Base-by-base conservation (phyloP, 352 stramenopile genomes). In the Globisporangium viniferum region DNA sequence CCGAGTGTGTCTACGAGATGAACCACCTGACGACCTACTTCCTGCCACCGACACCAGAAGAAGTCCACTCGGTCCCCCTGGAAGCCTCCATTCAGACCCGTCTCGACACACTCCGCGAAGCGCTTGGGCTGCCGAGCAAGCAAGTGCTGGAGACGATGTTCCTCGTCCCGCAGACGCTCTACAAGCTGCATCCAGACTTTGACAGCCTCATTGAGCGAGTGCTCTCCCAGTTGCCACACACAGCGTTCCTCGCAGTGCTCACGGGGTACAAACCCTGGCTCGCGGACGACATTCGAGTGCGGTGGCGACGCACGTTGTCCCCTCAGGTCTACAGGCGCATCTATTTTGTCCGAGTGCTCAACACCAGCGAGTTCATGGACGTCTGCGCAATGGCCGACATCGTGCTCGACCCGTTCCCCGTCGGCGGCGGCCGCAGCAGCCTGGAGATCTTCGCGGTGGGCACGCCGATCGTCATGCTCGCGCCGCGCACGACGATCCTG, bases 131-230 rank as follows among this genome's bases (percentile, higher is more conserved):
- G 9, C 75, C 75, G 2, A 31, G 51, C 3, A 58, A 59, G 7
- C 6, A 15, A 1, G 27, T 61, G 5, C 60, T 74, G 31, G 29
- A 66, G 2, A 70, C 67, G 20, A 79, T 92, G 62, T 75, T 90
- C 22, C 65, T 91, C 14, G 63, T 89, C 0, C 84, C 84, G 15
- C 84, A 91, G 64, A 90, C 82, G 8, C 73, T 93, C 24, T 89
- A 89, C 68, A 93, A 91, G 58, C 71, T 93, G 0, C 85, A 91
- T 57, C 77, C 81, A 3, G 80, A 83, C 56, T 86, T 93, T 20
- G 85, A 93, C 46, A 12, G 3, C 0, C 56, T 90, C 31, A 51
- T 93, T n/a, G 72, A 77, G 14, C 51, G 65, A 7, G 72, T 91
- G 6, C 59, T 91, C 1, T 53, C 56, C 1, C 9, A 53, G 4